A percentile compares a stretch with the other conserved stretches of the same genome.
Conservation (phyloP, 257 asterid species). For the Fraxinus pennsylvanica region DNA sequence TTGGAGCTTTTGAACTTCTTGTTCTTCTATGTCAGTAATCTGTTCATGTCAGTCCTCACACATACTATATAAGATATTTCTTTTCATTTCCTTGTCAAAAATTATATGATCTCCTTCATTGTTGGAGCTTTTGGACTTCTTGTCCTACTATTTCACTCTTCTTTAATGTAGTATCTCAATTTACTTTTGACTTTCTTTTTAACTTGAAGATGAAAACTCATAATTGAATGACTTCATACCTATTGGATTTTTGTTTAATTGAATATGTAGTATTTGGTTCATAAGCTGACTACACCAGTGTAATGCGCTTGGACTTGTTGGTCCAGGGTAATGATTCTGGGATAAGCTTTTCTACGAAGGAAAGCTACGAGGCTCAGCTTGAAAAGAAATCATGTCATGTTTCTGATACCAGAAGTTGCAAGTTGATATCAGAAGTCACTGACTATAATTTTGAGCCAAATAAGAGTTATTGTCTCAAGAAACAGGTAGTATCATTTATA, state of each 20-base stretch:
- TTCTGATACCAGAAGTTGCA: constrained; percentile 28
- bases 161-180: not conserved
- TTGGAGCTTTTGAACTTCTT: too few relatives aligned
- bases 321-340: constrained; percentile 42
- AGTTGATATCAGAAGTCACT: constrained; percentile 30
- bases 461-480: constrained; percentile 56
- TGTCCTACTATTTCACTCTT: not conserved
- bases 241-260: not conserved
- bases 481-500: constrained; percentile 70
- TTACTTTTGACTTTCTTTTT: not conserved
- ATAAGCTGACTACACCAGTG: constrained; percentile 1
- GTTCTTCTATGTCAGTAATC: too few relatives aligned
- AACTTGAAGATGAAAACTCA: not conserved
- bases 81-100: not conserved
- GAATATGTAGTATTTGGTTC: not conserved
- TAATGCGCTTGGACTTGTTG: constrained; percentile 25
- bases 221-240: not conserved
- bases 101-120: not conserved
- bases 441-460: constrained; percentile 39
- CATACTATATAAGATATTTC: too few relatives aligned
- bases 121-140: not conserved
- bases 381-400: constrained; percentile 26
- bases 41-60: too few relatives aligned
- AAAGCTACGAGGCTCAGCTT: constrained; percentile 21
- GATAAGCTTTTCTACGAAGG: constrained; percentile 20